phyloP scores from a whole-genome alignment of 805 yeast genomes.

The Ogataea thermomethanolica region DNA sequence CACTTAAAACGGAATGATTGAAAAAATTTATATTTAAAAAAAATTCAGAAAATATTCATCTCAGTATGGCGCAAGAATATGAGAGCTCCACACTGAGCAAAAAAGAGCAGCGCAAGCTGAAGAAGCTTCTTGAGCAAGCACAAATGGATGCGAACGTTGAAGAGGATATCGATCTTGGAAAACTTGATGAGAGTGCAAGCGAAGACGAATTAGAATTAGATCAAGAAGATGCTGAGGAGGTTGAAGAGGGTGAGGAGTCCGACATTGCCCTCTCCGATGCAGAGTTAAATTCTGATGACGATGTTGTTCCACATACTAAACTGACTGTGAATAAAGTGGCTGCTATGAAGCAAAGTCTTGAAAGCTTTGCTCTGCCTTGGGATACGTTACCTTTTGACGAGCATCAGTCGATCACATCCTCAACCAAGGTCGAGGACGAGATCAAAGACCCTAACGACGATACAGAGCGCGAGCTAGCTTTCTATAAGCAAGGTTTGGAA shows the following conservation, averaged over 20 bases:
- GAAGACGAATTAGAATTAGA: constrained; percentile 28
- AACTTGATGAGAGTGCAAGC: constrained; percentile 26
- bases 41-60: constrained; percentile 2
- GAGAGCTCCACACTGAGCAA: constrained; percentile 53
- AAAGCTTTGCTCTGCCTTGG: constrained; percentile 65
- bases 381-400: constrained; percentile 72
- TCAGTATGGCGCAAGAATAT: constrained; percentile 25
- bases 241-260: constrained; percentile 66
- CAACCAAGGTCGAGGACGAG: constrained; percentile 55
- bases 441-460: constrained; percentile 92
- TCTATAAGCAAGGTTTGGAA: constrained; percentile 88
- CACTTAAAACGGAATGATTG: constrained; percentile 3
- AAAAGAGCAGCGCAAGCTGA: constrained; percentile 44
- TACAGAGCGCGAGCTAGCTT: constrained; percentile 91
- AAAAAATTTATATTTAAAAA: constrained; percentile 9
- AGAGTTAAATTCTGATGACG: constrained; percentile 91
- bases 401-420: constrained; percentile 70
- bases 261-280: constrained; percentile 89
- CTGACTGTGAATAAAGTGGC: constrained; percentile 81
- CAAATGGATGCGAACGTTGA: constrained; percentile 33
- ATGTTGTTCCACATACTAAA: constrained; percentile 87
- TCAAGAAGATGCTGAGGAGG: constrained; percentile 46
- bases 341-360: constrained; percentile 71
- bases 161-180: constrained; percentile 28
- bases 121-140: constrained; percentile 30